Evolutionary conservation across 148 eudicot species (phyloP).

Genomic region (Nepenthes mirabilis): DNA sequence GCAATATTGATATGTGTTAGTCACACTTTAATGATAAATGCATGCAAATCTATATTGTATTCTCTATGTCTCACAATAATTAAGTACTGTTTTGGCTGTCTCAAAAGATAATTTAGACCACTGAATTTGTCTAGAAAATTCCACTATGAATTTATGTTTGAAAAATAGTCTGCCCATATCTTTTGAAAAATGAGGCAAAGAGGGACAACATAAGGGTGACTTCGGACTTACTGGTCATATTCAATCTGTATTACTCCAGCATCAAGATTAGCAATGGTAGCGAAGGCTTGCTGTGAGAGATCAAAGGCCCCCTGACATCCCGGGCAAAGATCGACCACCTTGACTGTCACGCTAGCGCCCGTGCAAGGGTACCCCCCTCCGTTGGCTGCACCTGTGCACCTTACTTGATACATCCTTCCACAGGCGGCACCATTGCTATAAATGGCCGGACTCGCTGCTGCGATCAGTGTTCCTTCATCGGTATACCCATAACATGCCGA

Average conservation of each 20-base stretch:
- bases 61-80: too few species aligned
- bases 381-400: constrained; percentile 27
- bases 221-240: constrained; percentile 12
- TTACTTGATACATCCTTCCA: constrained; percentile 25
- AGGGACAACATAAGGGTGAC: neutral
- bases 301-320: constrained; percentile 21
- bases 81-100: too few species aligned
- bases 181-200: too few species aligned
- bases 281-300: constrained; percentile 39
- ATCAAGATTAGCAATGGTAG: constrained; percentile 23
- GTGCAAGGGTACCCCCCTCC: constrained; percentile 13
- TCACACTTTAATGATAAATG: too few species aligned
- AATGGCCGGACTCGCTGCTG: constrained; percentile 25
- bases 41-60: too few species aligned
- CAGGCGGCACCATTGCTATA: constrained; percentile 27
- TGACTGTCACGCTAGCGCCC: constrained; percentile 20
- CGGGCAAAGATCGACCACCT: constrained; percentile 33
- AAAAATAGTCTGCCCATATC: too few species aligned
- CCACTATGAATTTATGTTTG: too few species aligned
- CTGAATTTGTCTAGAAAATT: too few species aligned
- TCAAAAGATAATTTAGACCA: too few species aligned
- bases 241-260: constrained; percentile 27
- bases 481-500: constrained; percentile 32
- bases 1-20: too few species aligned
- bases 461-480: constrained; percentile 24